These are phyloP conservation scores for Vanrija humicola DNA, from an alignment of 1,284 basidiomycete genomes.

Conservation along the genomic window DNA sequence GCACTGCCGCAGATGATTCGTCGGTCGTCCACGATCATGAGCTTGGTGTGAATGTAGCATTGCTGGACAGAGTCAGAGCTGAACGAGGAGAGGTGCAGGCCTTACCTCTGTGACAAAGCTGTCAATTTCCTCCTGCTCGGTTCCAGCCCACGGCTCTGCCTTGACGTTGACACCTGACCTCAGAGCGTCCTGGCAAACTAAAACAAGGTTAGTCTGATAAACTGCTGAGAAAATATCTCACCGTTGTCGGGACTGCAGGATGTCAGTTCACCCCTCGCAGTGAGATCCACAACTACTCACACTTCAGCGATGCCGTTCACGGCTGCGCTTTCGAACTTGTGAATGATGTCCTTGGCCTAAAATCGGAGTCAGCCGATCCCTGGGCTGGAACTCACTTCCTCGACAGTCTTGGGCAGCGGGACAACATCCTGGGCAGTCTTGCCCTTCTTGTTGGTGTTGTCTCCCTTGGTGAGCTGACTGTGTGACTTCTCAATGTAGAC, in stretches of 20 bases:
- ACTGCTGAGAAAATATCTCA: background rate
- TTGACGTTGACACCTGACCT: conserved; percentile 58
- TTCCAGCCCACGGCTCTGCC: conserved; percentile 77
- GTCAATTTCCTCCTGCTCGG: conserved; percentile 72
- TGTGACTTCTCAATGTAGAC: conserved; percentile 49
- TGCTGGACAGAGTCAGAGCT: conserved; percentile 20
- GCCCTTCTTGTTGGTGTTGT: conserved; percentile 48
- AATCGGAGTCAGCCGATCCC: background rate
- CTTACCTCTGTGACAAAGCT: conserved; percentile 75
- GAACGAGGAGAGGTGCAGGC: conserved; percentile 26
- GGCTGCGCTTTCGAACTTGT: conserved; percentile 65
- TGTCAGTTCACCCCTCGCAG: background rate
- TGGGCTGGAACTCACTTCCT: conserved; percentile 48
- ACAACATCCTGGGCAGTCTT: conserved; percentile 43
- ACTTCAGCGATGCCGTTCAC: conserved; percentile 28
- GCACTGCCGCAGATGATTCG: conserved; percentile 61
- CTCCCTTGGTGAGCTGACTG: conserved; percentile 59
- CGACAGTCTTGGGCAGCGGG: conserved; percentile 58
- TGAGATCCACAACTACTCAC: conserved; percentile 17
- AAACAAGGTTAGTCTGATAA: conserved; percentile 30
- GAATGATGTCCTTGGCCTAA: conserved; percentile 59
- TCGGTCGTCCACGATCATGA: conserved; percentile 91
- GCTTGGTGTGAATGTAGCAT: conserved; percentile 49
- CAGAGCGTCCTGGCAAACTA: conserved; percentile 75
- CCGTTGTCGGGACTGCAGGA: conserved; percentile 6